phyloP scores from a whole-genome alignment of 73 alveolate species.

The Symbiodinium pilosum region DNA sequence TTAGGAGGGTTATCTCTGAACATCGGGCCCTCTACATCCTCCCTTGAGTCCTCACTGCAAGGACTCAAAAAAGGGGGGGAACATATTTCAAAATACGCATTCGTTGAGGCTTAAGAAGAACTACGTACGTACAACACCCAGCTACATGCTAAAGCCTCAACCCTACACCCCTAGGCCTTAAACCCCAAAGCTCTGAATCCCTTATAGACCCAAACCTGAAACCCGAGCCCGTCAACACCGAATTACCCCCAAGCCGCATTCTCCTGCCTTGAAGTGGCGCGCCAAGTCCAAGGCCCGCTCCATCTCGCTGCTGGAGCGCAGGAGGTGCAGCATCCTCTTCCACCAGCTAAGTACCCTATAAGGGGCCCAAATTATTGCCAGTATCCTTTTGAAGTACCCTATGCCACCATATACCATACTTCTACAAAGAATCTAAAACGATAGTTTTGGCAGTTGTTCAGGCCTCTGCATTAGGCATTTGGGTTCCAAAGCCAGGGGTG shows the following conservation, averaged over 20 bases:
- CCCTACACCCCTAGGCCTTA: background rate
- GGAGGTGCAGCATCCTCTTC: conserved; percentile 59
- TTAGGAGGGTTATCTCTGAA: no score
- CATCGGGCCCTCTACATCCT: no score
- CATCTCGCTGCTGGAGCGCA: conserved; percentile 43
- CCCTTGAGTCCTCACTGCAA: no score
- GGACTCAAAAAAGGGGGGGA: no score
- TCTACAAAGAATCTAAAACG: background rate
- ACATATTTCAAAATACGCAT: no score
- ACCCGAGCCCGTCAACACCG: background rate
- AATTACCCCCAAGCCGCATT: background rate
- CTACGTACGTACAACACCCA: no score
- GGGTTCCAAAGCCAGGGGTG: no score
- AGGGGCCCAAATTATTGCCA: background rate
- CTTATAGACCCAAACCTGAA: background rate
- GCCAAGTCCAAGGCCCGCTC: conserved; percentile 65
- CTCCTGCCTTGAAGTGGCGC: conserved; percentile 48
- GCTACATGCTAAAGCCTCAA: background rate
- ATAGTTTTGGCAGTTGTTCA: background rate
- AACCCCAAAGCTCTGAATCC: background rate
- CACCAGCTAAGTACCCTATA: background rate
- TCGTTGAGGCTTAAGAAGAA: no score
- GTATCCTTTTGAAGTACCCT: background rate
- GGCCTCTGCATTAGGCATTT: background rate
- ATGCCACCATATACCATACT: background rate